Evolutionary conservation across 768 basidiomycete species (phyloP), one percentile per base, ranked within the genome.

Genomic region (Mycena epipterygia): DNA sequence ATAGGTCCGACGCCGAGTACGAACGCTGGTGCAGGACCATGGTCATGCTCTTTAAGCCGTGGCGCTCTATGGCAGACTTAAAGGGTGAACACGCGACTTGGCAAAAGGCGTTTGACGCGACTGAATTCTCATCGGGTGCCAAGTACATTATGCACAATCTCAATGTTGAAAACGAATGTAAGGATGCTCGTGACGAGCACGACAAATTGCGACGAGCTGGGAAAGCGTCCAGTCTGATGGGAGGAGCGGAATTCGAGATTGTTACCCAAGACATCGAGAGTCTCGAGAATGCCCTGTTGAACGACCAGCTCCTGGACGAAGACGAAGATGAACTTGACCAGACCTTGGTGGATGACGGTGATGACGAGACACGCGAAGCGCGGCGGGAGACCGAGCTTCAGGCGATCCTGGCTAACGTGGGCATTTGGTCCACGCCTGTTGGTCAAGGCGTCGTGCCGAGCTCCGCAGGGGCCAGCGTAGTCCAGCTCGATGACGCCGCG

Each of bases 21-120:
- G 64, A 44, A 13, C 11, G 21, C 4, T 62, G 61, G 61, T 25
- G 25, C 1, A 1, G 53, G 9, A 12, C 29, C 27, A 56, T 65
- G 29, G 11, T 56, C 0, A 56, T 65, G 0, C 13, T 65, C 16
- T 65, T 65, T 21, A 55, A 65, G 23, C 64, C 64, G n/a, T 65
- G 64, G 64, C 27, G 64, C 2, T 25, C 0, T 1, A 4, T 27
- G 13, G 11, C 3, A 5, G 62, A 64, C 25, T 25, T 64, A 12
- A 53, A 23, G 25, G 17, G 29, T 7, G 23, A 6, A 3, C 6
- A 41, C 13, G 29, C 35, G 19, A 21, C 51, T 11, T 64, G 62
- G 62, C n/a, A 14, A 5, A 2, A 2, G 0, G 48, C 62, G 4
- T 63, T 63, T 23, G 29, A 51, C 9, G 19, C n/a, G 1, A 55